These are phyloP conservation scores for Suhomyces maxii DNA, from an alignment of 1,139 yeast genomes.

Conservation along the genomic window DNA sequence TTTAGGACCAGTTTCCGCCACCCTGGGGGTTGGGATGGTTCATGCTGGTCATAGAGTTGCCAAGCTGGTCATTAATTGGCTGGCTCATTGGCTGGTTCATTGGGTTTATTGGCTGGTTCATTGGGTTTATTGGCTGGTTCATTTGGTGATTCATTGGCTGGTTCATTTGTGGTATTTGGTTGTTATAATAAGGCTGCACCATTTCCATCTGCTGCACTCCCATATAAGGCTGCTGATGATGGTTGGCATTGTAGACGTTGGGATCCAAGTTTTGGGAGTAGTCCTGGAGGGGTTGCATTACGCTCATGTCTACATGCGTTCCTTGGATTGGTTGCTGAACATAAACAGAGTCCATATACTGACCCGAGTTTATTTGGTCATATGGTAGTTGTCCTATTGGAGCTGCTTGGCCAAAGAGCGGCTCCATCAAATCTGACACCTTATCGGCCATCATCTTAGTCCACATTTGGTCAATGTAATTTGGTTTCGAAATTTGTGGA, in stretches of 20 bases:
- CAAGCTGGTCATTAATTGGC: too few species aligned
- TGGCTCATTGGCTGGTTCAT: neutral
- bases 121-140: neutral
- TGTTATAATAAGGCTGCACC: neutral
- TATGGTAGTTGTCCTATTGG: too few species aligned
- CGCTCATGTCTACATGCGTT: too few species aligned
- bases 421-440: neutral
- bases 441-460: conserved; percentile 17
- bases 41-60: too few species aligned
- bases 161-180: neutral
- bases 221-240: neutral
- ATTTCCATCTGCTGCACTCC: neutral
- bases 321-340: too few species aligned
- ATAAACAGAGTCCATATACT: too few species aligned
- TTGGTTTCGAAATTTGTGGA: conserved; percentile 1
- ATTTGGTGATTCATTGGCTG: neutral
- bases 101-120: neutral
- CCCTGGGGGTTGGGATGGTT: too few species aligned
- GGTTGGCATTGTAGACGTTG: neutral
- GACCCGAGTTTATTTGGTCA: too few species aligned
- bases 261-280: neutral
- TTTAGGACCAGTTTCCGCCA: too few species aligned
- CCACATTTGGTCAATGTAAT: conserved; percentile 19
- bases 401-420: neutral
- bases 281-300: too few species aligned